Evolutionary conservation across 2,329 filamentous ascomycete species (phyloP).

Genomic region (Diatrype stigma): DNA sequence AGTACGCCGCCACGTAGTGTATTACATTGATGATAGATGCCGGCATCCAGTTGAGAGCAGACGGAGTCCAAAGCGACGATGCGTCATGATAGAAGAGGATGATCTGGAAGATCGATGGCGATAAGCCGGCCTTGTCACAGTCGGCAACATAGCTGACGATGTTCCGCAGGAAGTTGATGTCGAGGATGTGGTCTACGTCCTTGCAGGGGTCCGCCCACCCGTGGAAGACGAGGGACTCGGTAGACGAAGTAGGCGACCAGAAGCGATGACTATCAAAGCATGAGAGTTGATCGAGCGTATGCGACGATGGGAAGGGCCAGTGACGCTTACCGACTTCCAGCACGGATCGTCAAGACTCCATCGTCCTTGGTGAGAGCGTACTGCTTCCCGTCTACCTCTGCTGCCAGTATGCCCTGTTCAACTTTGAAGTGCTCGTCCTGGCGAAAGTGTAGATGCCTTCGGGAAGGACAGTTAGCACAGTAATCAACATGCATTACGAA

Average conservation of each 20-base stretch:
- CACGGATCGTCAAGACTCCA: conserved; percentile 6
- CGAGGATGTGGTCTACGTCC: conserved; percentile 10
- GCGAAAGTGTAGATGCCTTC: conserved; percentile 14
- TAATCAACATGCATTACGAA: background rate
- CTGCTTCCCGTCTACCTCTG: conserved; percentile 4
- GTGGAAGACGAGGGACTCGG: conserved; percentile 12
- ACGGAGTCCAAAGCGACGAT: conserved; percentile 5
- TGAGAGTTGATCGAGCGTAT: background rate
- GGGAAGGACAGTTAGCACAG: no score
- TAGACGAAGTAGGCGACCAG: conserved; percentile 10
- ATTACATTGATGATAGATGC: conserved; percentile 7
- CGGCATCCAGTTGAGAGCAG: conserved; percentile 15
- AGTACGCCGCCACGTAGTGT: conserved; percentile 9
- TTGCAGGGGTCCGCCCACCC: conserved; percentile 11
- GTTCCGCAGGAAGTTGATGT: conserved; percentile 13
- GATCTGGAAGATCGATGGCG: conserved; percentile 13
- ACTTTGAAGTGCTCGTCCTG: conserved; percentile 16
- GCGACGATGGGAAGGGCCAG: background rate
- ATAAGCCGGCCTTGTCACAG: conserved; percentile 5
- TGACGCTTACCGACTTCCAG: conserved; percentile 8
- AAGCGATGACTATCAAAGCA: conserved; percentile 11
- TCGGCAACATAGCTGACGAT: conserved; percentile 12
- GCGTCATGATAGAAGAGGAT: conserved; percentile 10
- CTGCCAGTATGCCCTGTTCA: conserved; percentile 12
- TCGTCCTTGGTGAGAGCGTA: conserved; percentile 9